These are phyloP conservation scores for Entomortierella chlamydospora DNA, from an alignment of 192 early-diverging fungal species.

Conservation along the genomic window DNA sequence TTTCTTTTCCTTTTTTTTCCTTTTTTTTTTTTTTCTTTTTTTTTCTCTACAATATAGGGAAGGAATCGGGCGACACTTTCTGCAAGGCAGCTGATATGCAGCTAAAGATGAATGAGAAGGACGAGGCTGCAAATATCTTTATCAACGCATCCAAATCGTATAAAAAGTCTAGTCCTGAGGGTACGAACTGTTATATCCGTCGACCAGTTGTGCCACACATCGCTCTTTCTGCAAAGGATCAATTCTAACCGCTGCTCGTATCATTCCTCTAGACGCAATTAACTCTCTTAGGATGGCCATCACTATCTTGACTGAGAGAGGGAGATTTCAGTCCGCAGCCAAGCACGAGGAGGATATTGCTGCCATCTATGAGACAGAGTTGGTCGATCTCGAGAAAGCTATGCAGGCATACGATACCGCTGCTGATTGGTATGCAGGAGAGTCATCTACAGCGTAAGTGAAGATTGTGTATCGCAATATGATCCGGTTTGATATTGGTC, in stretches of 20 bases:
- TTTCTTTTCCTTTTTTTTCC: background rate
- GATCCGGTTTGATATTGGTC: no score
- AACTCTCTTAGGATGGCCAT: conserved; percentile 82
- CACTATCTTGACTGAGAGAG: conserved; percentile 82
- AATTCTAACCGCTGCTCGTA: background rate
- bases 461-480: no score
- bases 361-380: conserved; percentile 88
- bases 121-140: conserved; percentile 88
- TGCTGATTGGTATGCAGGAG: conserved; percentile 92
- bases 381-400: conserved; percentile 81
- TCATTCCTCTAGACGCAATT: conserved; percentile 71
- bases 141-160: conserved; percentile 91
- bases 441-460: conserved; percentile 89
- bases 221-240: no score
- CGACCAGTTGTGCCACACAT: background rate
- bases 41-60: conserved; percentile 71
- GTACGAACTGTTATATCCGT: no score
- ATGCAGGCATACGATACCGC: conserved; percentile 91
- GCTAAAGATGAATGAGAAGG: conserved; percentile 78
- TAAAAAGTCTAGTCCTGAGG: conserved; percentile 86
- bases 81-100: conserved; percentile 85
- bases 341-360: conserved; percentile 95
- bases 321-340: conserved; percentile 92
- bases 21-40: no score
- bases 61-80: conserved; percentile 95